phyloP scores from a whole-genome alignment of 352 stramenopile genomes.

The Peronosclerospora sorghi region DNA sequence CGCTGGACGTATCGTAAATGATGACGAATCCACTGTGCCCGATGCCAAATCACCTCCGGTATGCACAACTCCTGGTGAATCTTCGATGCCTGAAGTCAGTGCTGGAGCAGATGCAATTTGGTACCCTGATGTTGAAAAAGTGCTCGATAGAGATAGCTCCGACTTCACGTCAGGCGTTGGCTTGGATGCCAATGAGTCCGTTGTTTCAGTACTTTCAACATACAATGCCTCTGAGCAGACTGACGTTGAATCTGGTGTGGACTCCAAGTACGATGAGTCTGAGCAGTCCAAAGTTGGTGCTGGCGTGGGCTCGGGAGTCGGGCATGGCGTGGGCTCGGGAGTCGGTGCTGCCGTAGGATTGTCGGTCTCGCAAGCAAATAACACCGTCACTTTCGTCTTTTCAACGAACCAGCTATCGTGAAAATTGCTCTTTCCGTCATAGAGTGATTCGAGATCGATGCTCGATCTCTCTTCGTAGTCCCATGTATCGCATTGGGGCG shows the following conservation, averaged over 20 bases:
- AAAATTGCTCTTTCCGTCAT: slow-evolving; percentile 14
- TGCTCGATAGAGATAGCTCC: neutral
- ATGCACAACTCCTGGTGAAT: neutral
- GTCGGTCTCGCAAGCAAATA: slow-evolving; percentile 10
- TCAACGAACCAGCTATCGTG: slow-evolving; percentile 22
- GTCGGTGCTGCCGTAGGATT: slow-evolving; percentile 13
- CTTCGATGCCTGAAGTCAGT: neutral
- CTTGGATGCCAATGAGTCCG: neutral
- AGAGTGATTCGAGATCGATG: slow-evolving; percentile 6
- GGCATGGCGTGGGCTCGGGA: slow-evolving; percentile 3
- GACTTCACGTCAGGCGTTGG: neutral
- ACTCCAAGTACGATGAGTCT: neutral
- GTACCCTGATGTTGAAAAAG: neutral
- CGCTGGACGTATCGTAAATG: slow-evolving; percentile 2
- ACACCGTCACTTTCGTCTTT: slow-evolving; percentile 14
- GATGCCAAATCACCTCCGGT: neutral
- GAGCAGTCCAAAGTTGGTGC: neutral
- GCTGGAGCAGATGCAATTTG: neutral
- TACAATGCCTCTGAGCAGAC: no score
- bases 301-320: slow-evolving; percentile 5
- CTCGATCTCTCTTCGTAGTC: slow-evolving; percentile 9
- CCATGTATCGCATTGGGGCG: slow-evolving; percentile 16
- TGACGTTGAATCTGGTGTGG: slow-evolving; percentile 1
- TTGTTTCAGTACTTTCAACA: neutral
- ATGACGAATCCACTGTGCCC: neutral